phyloP scores from a whole-genome alignment of 352 stramenopile genomes.

The Globisporangium nagaii region DNA sequence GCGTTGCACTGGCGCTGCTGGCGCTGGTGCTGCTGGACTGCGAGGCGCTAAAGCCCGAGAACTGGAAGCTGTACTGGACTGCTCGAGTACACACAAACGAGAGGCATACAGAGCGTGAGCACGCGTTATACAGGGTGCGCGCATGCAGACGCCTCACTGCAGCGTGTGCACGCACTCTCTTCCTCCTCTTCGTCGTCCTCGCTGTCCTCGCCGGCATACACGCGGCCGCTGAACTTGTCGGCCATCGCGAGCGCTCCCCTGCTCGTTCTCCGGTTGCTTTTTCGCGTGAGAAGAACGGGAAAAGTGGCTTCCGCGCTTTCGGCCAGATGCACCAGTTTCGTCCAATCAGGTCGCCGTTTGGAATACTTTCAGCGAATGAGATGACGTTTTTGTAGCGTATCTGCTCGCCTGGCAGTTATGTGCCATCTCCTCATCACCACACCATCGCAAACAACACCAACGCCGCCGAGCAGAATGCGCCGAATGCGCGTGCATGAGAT shows the following conservation, averaged over 20 bases:
- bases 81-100: not conserved
- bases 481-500: too few relatives aligned
- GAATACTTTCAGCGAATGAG: too few relatives aligned
- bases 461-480: too few relatives aligned
- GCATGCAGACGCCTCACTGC: not conserved
- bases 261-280: not conserved
- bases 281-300: not conserved
- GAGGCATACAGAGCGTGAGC: not conserved
- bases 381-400: too few relatives aligned
- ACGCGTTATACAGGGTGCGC: not conserved
- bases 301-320: too few relatives aligned
- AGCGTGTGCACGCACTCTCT: conserved; percentile 12
- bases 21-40: conserved; percentile 10
- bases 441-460: too few relatives aligned
- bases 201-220: conserved; percentile 74
- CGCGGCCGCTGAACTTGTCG: conserved; percentile 53
- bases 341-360: too few relatives aligned
- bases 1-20: conserved; percentile 3
- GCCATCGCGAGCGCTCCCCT: conserved; percentile 25
- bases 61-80: conserved; percentile 52
- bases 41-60: conserved; percentile 26
- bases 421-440: too few relatives aligned
- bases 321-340: too few relatives aligned
- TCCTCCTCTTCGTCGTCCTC: conserved; percentile 73
- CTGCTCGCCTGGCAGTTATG: too few relatives aligned